Evolutionary conservation across 106 monocot genomes (phyloP).

Genomic region (Amphibolis antarctica): DNA sequence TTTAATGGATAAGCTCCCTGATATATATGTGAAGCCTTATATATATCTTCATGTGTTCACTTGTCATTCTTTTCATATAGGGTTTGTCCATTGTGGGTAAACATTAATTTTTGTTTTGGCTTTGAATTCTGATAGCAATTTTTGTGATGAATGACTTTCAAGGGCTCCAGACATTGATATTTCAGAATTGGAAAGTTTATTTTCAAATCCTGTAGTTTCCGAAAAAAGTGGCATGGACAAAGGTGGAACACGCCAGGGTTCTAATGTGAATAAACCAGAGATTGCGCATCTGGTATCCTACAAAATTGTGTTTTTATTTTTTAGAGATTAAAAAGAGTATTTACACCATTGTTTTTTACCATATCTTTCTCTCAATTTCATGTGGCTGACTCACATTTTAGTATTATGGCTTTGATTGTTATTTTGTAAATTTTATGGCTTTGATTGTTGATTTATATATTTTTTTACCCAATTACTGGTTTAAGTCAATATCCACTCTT

Average conservation of each 20-base stretch:
- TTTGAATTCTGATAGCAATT: slow-evolving; percentile 6
- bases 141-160: slow-evolving; percentile 2
- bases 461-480: no score
- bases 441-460: no score
- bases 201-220: slow-evolving; percentile 49
- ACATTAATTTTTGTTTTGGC: background rate
- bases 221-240: slow-evolving; percentile 41
- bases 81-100: background rate
- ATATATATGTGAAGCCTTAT: no score
- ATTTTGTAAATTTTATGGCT: no score
- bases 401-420: no score
- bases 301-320: background rate
- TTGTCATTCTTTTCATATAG: background rate
- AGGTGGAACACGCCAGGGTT: slow-evolving; percentile 44
- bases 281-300: slow-evolving; percentile 73
- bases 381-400: no score
- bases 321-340: no score
- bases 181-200: slow-evolving; percentile 84
- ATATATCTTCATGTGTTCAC: background rate
- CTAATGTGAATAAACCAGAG: slow-evolving; percentile 68
- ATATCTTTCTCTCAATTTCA: no score
- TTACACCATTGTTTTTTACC: no score
- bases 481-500: no score
- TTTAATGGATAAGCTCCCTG: no score
- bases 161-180: slow-evolving; percentile 98